Percentiles rank a stretch among this genome's conserved stretches.
Evolutionary conservation across 495 filamentous ascomycete genomes (phyloP).

Genomic region (Opeltia flavorubescens): DNA sequence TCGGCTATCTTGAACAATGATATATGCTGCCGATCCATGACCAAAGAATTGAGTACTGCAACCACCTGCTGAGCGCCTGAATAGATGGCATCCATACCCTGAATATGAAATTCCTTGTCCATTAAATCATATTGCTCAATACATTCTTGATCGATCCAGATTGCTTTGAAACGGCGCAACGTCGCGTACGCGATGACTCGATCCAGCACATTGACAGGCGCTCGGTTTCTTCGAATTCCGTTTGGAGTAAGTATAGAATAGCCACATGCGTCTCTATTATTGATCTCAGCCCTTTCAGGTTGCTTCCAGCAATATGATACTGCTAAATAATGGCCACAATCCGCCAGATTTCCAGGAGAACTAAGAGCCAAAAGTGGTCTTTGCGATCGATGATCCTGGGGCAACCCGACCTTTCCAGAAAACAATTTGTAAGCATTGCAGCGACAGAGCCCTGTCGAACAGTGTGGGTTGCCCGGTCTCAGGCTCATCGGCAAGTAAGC

Average conservation of each 20-base stretch:
- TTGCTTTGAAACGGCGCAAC: conserved; percentile 1
- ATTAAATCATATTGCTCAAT: conserved; percentile 20
- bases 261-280: neutral
- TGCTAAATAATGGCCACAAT: conserved; percentile 2
- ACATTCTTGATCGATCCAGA: conserved; percentile 33
- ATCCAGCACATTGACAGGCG: conserved; percentile 5
- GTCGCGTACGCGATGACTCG: conserved; percentile 5
- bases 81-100: conserved; percentile 30
- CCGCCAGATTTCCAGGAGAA: no score
- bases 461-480: no score
- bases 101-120: conserved; percentile 23
- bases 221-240: neutral
- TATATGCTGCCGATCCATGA: neutral
- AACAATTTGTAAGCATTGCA: no score
- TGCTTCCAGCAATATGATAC: conserved; percentile 12
- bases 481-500: no score
- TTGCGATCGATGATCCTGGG: no score
- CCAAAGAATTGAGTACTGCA: conserved; percentile 5
- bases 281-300: neutral
- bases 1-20: no score
- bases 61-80: conserved; percentile 17
- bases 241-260: neutral
- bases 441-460: no score
- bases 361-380: no score
- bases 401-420: no score